Percentiles rank a stretch among this genome's conserved stretches.
These are phyloP conservation scores for Austroboletus niveus DNA, from an alignment of 1,284 basidiomycete species.

Conservation along the genomic window DNA sequence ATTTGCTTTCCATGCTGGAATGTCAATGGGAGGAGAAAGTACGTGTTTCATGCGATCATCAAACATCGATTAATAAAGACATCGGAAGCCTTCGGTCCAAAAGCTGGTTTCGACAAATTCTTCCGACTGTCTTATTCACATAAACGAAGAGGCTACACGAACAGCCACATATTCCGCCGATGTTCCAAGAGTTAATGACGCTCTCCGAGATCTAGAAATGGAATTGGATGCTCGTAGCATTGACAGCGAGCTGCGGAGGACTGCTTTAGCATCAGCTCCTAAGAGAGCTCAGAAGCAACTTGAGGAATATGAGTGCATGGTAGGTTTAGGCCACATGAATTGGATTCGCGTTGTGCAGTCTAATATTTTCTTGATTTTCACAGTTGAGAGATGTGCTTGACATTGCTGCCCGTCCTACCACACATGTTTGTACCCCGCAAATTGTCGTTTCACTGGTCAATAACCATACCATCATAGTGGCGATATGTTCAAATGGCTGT, in stretches of 20 bases:
- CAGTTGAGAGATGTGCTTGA: constrained; percentile 67
- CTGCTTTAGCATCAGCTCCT: constrained; percentile 41
- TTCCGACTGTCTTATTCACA: constrained; percentile 59
- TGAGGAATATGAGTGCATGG: constrained; percentile 48
- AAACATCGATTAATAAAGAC: constrained; percentile 3
- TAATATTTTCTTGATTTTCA: constrained; percentile 7
- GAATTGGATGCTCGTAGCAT: constrained; percentile 48
- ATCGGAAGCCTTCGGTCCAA: constrained; percentile 80
- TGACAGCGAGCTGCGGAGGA: constrained; percentile 43
- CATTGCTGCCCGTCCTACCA: constrained; percentile 63
- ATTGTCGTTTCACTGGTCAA: background rate
- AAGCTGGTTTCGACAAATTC: constrained; percentile 77
- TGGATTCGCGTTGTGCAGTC: background rate
- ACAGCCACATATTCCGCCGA: constrained; percentile 57
- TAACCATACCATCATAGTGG: constrained; percentile 58
- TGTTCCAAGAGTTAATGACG: constrained; percentile 44
- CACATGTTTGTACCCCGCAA: constrained; percentile 55
- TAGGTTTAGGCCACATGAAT: constrained; percentile 25
- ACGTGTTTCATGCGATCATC: constrained; percentile 4
- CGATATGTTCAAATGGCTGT: constrained; percentile 82
- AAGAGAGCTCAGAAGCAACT: constrained; percentile 45
- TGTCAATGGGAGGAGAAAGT: constrained; percentile 94
- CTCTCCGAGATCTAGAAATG: constrained; percentile 44
- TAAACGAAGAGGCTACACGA: constrained; percentile 61
- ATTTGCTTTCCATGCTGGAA: constrained; percentile 71